phyloP scores from a whole-genome alignment of 139 green algal genomes.

The Coelastrella sp. region DNA sequence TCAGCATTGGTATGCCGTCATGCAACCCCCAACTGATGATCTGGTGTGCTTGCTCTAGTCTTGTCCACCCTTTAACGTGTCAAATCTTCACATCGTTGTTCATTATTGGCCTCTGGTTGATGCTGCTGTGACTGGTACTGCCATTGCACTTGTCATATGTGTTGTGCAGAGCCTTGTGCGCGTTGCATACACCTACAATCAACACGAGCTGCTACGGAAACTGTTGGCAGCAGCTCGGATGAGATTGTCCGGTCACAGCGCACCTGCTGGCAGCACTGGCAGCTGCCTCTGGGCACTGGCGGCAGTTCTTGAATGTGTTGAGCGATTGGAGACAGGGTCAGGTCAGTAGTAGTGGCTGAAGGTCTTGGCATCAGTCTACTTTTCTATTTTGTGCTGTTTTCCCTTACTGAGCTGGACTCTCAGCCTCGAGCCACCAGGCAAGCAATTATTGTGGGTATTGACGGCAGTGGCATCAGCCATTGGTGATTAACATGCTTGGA shows the following conservation, averaged over 20 bases:
- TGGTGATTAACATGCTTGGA: not conserved
- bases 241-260: not conserved
- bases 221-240: constrained; percentile 43
- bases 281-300: constrained; percentile 2
- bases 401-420: too few relatives aligned
- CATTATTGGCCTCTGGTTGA: not conserved
- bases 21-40: too few relatives aligned
- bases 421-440: too few relatives aligned
- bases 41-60: too few relatives aligned
- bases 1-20: too few relatives aligned
- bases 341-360: constrained; percentile 5
- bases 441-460: too few relatives aligned
- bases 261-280: not conserved
- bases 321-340: not conserved
- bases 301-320: not conserved
- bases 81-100: not conserved
- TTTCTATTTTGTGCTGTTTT: not conserved
- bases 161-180: constrained; percentile 54
- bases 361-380: too few relatives aligned
- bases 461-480: too few relatives aligned
- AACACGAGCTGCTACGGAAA: constrained; percentile 46
- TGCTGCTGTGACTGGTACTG: not conserved
- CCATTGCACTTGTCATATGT: not conserved
- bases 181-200: constrained; percentile 60
- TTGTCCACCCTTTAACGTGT: too few relatives aligned